Conservation (phyloP, 345 rosid genomes). For the Hibiscus syriacus region DNA sequence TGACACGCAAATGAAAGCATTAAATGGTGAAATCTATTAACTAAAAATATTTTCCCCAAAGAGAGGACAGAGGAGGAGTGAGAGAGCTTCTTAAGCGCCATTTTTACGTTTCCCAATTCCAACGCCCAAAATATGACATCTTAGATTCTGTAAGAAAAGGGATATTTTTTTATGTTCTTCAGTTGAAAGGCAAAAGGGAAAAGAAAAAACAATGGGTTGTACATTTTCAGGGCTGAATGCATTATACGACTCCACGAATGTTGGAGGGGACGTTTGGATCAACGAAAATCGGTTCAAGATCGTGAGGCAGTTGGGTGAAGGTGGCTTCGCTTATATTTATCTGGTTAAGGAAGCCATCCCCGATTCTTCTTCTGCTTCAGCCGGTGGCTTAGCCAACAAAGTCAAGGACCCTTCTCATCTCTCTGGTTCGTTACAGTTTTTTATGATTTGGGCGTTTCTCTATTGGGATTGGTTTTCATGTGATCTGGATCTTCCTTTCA, state of each 20-base stretch:
- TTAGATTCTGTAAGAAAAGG: no score
- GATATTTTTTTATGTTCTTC: not conserved
- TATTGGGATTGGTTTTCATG: not conserved
- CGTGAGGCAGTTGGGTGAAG: constrained; percentile 95
- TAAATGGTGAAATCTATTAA: not conserved
- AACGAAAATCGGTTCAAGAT: constrained; percentile 82
- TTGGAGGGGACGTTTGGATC: constrained; percentile 96
- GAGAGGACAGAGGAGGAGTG: not conserved
- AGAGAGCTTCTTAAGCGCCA: constrained; percentile 8
- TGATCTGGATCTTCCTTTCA: no score
- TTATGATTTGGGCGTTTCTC: no score
- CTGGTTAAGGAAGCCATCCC: constrained; percentile 68
- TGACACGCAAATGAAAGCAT: not conserved
- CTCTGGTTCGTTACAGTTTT: no score
- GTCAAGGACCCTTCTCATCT: constrained; percentile 87
- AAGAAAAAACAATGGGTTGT: constrained; percentile 55
- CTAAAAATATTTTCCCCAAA: not conserved
- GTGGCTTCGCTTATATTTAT: constrained; percentile 86
- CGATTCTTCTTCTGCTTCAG: constrained; percentile 46
- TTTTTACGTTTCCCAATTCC: not conserved
- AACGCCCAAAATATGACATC: not conserved
- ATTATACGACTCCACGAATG: constrained; percentile 78
- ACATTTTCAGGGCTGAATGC: constrained; percentile 87
- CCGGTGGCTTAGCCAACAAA: constrained; percentile 64
- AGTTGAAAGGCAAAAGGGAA: not conserved